A percentile compares a stretch with the other conserved stretches of the same genome.
Conservation (phyloP, 768 basidiomycete genomes). For the Mycena galericulata region DNA sequence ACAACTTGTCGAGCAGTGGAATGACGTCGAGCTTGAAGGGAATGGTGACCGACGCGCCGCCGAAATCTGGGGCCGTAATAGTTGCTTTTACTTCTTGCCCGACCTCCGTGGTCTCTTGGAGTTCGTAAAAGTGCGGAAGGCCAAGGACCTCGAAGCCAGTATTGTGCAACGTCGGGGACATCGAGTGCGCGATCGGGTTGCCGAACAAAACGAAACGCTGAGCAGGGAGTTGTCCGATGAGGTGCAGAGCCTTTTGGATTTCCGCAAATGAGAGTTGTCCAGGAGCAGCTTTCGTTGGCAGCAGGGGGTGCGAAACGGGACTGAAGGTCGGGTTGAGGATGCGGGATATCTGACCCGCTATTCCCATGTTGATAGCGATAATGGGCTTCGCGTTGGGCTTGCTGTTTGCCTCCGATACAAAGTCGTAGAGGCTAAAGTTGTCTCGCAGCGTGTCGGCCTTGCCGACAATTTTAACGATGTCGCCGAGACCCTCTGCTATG, state of each 20-base stretch:
- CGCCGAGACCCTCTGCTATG: slow-evolving; percentile 74
- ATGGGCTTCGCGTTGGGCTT: slow-evolving; percentile 77
- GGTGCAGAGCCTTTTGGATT: slow-evolving; percentile 84
- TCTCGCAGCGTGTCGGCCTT: slow-evolving; percentile 81
- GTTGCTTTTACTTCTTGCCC: slow-evolving; percentile 73
- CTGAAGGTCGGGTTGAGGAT: slow-evolving; percentile 88
- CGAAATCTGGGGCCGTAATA: slow-evolving; percentile 79
- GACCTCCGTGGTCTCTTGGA: slow-evolving; percentile 80
- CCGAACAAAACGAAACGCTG: slow-evolving; percentile 90
- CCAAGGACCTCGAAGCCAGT: slow-evolving; percentile 85
- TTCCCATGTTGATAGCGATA: slow-evolving; percentile 95
- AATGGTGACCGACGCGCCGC: slow-evolving; percentile 97
- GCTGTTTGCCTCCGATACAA: slow-evolving; percentile 63
- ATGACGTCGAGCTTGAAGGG: slow-evolving; percentile 95
- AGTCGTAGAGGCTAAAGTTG: slow-evolving; percentile 83
- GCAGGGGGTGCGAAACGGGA: slow-evolving; percentile 89
- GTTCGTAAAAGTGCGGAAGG: slow-evolving; percentile 83
- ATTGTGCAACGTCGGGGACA: slow-evolving; percentile 95
- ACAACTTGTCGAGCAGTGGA: slow-evolving; percentile 81
- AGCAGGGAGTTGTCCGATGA: slow-evolving; percentile 83
- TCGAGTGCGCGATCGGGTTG: slow-evolving; percentile 86
- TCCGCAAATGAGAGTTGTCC: slow-evolving; percentile 92
- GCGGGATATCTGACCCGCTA: slow-evolving; percentile 89
- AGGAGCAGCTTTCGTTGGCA: slow-evolving; percentile 91
- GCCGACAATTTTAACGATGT: slow-evolving; percentile 93